Base-by-base conservation (phyloP, 2,329 filamentous ascomycete genomes). In the Curvularia sp. region DNA sequence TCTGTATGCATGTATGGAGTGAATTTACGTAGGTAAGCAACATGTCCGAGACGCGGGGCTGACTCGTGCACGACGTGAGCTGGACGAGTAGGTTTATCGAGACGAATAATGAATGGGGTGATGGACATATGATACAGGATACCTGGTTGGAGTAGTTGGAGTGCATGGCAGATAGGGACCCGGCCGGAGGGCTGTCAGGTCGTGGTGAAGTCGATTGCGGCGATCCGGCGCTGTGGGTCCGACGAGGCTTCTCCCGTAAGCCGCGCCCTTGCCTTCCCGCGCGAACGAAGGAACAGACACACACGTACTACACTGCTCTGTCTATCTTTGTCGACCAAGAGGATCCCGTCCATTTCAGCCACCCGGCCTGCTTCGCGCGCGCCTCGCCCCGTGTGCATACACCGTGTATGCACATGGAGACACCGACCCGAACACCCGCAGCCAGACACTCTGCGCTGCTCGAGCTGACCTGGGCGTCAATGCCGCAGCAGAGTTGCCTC, bases 191-290 rank as follows among this genome's bases (percentile, higher is more conserved):
- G 20, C 22, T 22, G 41, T 5, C 20, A 13, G 20, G 26, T 28
- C 6, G 41, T 42, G 20, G 41, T 42, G 41, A 42, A 42, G n/a
- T 58, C 26, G 44, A 28, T 43, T 24, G 35, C 44, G 49, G 49
- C 26, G 57, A 51, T 53, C 58, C 58, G 58, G 41, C n/a, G 31
- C 50, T 28, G 46, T 61, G 58, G 58, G 58, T 38, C 58, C 55
- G 58, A 48, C 58, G 51, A 61, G 58, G 55, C 46, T 58, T 61
- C 47, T 61, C 58, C 58, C 58, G 58, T 61, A 54, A 46, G 50
- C 54, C 38, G 58, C 43, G 47, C 47, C 39, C 33, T 35, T 49
- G 48, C 58, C 50, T 15, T 53, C 46, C 54, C 55, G 49, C 39
- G 28, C 22, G 54, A 39, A 47, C 48, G 53, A 51, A 55, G 52